These are phyloP conservation scores for Thalassia testudinum DNA, from an alignment of 116 monocot genomes.

Conservation along the genomic window DNA sequence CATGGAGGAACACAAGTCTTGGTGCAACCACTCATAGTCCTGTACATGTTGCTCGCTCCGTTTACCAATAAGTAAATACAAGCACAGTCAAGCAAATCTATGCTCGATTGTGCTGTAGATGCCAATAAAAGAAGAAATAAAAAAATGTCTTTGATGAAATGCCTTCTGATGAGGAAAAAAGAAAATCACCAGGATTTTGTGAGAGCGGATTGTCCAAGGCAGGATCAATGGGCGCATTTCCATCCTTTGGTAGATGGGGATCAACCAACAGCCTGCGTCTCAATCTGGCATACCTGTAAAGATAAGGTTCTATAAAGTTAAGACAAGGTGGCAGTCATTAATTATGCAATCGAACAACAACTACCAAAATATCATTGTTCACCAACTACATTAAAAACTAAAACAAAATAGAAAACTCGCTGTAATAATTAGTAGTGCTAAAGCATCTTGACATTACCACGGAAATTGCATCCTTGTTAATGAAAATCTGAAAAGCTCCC, in stretches of 20 bases:
- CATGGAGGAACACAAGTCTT: too few species aligned
- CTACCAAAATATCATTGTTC: not conserved
- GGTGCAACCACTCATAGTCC: too few species aligned
- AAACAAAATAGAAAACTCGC: not conserved
- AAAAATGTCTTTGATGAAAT: too few species aligned
- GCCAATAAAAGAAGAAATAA: too few species aligned
- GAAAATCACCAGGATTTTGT: constrained; percentile 62
- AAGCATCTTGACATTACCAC: too few species aligned
- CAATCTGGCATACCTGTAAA: constrained; percentile 68
- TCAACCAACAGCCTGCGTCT: constrained; percentile 57
- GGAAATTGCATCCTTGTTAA: too few species aligned
- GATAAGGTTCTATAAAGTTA: not conserved
- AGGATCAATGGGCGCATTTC: constrained; percentile 40
- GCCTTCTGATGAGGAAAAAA: too few species aligned
- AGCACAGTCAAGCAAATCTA: too few species aligned
- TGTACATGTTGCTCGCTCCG: too few species aligned
- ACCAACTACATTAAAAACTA: not conserved
- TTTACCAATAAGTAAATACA: too few species aligned
- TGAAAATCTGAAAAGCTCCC: not conserved
- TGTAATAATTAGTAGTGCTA: not conserved
- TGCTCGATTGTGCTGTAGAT: too few species aligned
- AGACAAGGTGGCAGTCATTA: not conserved
- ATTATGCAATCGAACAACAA: not conserved
- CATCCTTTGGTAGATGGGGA: constrained; percentile 49
- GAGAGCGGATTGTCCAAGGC: constrained; percentile 86